Base-by-base conservation (phyloP, 2,329 filamentous ascomycete genomes). In the Stachybotrys chartarum region DNA sequence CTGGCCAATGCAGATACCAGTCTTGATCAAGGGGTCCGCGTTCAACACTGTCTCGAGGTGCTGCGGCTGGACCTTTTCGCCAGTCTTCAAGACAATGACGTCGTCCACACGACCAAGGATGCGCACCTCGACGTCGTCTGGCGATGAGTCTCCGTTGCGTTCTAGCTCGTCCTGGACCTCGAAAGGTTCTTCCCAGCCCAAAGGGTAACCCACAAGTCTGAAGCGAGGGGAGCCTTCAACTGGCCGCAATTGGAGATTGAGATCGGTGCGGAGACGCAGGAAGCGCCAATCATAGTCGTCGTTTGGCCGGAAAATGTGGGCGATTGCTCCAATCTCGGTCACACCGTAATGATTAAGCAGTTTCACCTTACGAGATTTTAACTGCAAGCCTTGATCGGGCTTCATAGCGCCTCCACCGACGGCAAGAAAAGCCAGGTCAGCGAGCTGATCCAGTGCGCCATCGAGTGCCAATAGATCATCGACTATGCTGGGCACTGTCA, bases 331-430 rank as follows among this genome's bases (percentile, higher is more conserved):
- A 6, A 66, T 63, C 52, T 72, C 70, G 0, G 69, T 72, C 3
- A 64, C 63, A 5, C 70, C 70, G 49, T 66, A 71, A 54, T 69
- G 67, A 54, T 70, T 70, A 30, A 72, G 56, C 0, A 72, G 50
- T 18, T 60, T 66, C 11, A 70, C 59, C 1, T 57, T 55, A 11
- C 58, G 54, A 1, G 55, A 47, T 6, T 53, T 55, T 7, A 71
- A 55, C 6, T 16, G 52, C 1, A 54, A 52, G 7, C 62, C 66
- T 18, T 62, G 58, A 3, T 56, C 55, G 1, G 57, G 42, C 7
- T 63, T 65, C 6, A 70, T 48, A 1, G 63, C 60, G 4, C 66
- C 69, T 2, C 69, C 69, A 0, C 69, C 69, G 11, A 63, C 54
- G 3, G 62, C 67, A 14, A 70, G 58, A 50, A 70, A 70, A 16